Conservation (phyloP, 2,329 filamentous ascomycete species). For the Penicillium oxalicum region DNA sequence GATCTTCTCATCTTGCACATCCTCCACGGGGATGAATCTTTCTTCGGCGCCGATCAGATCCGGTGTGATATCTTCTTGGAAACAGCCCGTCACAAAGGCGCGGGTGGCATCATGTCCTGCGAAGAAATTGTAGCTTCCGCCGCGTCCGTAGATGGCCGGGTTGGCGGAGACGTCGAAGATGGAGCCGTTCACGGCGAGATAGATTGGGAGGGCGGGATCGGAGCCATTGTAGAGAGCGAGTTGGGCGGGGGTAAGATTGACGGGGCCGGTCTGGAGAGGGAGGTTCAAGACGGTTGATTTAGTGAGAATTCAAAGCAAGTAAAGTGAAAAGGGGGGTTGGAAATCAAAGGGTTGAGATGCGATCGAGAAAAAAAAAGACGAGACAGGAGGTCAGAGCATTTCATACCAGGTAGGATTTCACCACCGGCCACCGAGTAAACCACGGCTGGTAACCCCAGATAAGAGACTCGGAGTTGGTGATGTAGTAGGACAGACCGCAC, state of each 20-base stretch:
- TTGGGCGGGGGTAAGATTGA: slow-evolving; percentile 68
- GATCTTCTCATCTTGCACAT: slow-evolving; percentile 42
- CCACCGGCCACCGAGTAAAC: slow-evolving; percentile 54
- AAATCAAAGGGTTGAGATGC: neutral
- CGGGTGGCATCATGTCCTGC: slow-evolving; percentile 79
- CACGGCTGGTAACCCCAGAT: slow-evolving; percentile 63
- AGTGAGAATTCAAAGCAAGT: too few species aligned
- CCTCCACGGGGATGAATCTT: slow-evolving; percentile 68
- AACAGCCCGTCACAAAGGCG: slow-evolving; percentile 89
- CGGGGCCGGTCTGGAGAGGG: slow-evolving; percentile 46
- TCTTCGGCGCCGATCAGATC: slow-evolving; percentile 83
- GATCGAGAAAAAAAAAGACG: neutral
- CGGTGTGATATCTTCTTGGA: slow-evolving; percentile 72
- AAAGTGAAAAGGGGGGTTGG: neutral
- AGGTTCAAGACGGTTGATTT: too few species aligned
- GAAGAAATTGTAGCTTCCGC: slow-evolving; percentile 81
- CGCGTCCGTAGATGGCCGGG: slow-evolving; percentile 63
- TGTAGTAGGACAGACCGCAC: slow-evolving; percentile 67
- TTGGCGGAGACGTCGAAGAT: slow-evolving; percentile 60
- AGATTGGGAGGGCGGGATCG: slow-evolving; percentile 69
- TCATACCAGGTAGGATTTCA: slow-evolving; percentile 56
- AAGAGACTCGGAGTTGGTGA: slow-evolving; percentile 63
- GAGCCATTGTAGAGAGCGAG: slow-evolving; percentile 71
- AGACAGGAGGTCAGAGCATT: neutral
- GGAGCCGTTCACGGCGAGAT: slow-evolving; percentile 71